phyloP scores from a whole-genome alignment of 2,329 filamentous ascomycete genomes.

The Pyrenophora graminea region DNA sequence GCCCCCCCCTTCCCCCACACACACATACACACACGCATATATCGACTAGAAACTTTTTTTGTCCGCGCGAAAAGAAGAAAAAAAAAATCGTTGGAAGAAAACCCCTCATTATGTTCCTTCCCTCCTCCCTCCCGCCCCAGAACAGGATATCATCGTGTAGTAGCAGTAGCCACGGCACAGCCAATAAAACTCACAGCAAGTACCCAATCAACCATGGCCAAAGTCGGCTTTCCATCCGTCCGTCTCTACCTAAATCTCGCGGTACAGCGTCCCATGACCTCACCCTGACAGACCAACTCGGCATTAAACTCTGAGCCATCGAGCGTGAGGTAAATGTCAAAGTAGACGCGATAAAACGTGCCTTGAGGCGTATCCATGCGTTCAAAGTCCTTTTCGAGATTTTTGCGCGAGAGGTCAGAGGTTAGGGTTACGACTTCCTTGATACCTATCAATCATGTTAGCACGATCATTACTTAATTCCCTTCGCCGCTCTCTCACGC shows the following conservation, averaged over 20 bases:
- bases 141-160: too few species aligned
- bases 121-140: too few species aligned
- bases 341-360: constrained; percentile 66
- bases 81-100: too few species aligned
- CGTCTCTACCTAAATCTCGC: constrained; percentile 72
- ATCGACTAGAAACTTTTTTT: too few species aligned
- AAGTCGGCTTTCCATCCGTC: too few species aligned
- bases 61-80: too few species aligned
- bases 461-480: constrained; percentile 33
- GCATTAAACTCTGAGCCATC: constrained; percentile 98
- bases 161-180: too few species aligned
- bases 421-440: constrained; percentile 98
- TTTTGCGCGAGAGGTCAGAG: constrained; percentile 95
- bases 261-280: constrained; percentile 97
- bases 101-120: too few species aligned
- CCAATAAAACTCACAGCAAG: too few species aligned
- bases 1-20: too few species aligned
- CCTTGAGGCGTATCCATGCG: constrained; percentile 98
- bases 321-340: constrained; percentile 80
- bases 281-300: constrained; percentile 97
- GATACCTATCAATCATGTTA: constrained; percentile 68
- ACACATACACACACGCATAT: too few species aligned
- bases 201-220: too few species aligned
- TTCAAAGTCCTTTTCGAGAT: constrained; percentile 98
- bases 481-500: constrained; percentile 38